Evolutionary conservation across 176 grass and related monocot genomes (phyloP).

Genomic region (Saccharum spontaneum): DNA sequence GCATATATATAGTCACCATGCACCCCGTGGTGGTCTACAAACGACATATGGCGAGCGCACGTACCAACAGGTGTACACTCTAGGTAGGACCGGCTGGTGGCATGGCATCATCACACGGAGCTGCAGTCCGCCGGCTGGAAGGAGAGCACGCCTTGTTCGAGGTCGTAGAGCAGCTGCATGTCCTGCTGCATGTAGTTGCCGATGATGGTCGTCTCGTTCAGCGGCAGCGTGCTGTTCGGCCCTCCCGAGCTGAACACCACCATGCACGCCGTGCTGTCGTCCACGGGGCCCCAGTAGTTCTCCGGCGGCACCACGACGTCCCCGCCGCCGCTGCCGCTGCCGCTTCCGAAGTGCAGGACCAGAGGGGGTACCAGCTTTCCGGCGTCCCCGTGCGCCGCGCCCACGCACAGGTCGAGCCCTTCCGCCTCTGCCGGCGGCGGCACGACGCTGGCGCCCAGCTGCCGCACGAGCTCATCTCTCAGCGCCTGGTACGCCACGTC

Average conservation of each 20-base stretch:
- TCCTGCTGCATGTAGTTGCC: slow-evolving; percentile 35
- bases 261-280: not conserved
- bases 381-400: not conserved
- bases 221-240: not conserved
- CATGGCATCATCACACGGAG: not conserved
- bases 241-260: not conserved
- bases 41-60: too few relatives aligned
- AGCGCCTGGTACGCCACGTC: slow-evolving; percentile 7
- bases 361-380: not conserved
- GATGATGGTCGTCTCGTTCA: not conserved
- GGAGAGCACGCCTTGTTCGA: slow-evolving; percentile 19
- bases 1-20: too few relatives aligned
- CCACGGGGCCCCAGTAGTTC: slow-evolving; percentile 3
- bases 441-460: slow-evolving; percentile 1
- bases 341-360: not conserved
- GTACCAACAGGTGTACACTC: too few relatives aligned
- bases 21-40: too few relatives aligned
- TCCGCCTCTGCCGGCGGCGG: not conserved
- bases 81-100: too few relatives aligned
- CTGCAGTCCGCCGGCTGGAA: slow-evolving; percentile 21
- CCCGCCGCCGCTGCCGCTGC: not conserved
- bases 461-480: not conserved
- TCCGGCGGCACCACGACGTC: slow-evolving; percentile 14
- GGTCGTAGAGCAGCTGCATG: slow-evolving; percentile 37
- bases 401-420: not conserved